Base-by-base conservation (phyloP, 2,329 filamentous ascomycete species). In the Botrytis tulipae region DNA sequence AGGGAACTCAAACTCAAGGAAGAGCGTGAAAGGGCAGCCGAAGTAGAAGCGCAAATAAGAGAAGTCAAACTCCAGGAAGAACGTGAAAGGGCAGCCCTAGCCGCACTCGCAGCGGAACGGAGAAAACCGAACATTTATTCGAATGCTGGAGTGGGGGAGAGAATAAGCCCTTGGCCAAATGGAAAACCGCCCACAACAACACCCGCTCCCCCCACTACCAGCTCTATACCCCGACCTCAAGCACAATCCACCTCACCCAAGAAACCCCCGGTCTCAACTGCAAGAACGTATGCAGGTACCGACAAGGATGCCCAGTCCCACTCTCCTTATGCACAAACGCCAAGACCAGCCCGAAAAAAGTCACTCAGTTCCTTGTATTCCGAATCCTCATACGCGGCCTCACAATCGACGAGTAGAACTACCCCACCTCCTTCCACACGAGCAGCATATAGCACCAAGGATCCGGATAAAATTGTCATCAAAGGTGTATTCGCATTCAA, bases 381-480 rank as follows among this genome's bases (percentile, higher is more conserved):
- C 25, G 94, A 97, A 79, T 92, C 92, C 22, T 97, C 94, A 0
- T 98, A 95, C 82, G 92, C 94, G 3, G 88, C 93, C 1, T 97
- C 94, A 16, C 90, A 93, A 74, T 94, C 93, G 25, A 98, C 95
- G 1, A 88, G 93, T 18, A 90, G 90, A 73, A 97, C 95, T 10
- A 93, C 93, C 8, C 93, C 95, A 14, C 94, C 95, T 25, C 91
- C 93, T 1, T 94, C 92, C 5, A 87, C 91, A 76, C 89, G 93
- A 66, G 90, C 91, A 2, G 89, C 93, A 3, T 98, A 98, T 83
- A 88, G 90, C 51, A 98, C 94, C 42, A 93, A 93, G 77, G 94
- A 98, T 81, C 95, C 95, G 0, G 91, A 97, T 84, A 99, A 99
- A 87, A 96, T 99, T 80, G 91, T 97, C 76, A 95, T 99, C 83